Conservation (phyloP, 352 stramenopile species). For the Pythium sukuiense region DNA sequence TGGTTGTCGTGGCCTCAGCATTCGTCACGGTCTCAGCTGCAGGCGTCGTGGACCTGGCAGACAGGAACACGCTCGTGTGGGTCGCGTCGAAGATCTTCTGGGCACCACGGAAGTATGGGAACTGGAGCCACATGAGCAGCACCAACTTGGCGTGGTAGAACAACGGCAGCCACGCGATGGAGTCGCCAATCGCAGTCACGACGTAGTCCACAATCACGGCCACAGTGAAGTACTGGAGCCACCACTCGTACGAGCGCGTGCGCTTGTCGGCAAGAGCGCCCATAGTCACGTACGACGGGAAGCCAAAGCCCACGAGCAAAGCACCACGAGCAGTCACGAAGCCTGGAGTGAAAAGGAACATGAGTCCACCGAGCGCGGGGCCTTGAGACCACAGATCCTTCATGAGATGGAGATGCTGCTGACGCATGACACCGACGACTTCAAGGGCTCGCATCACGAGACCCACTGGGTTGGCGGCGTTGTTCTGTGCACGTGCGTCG, state of each 20-base stretch:
- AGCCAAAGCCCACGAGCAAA: conserved; percentile 73
- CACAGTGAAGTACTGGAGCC: conserved; percentile 82
- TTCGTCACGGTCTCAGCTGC: neutral
- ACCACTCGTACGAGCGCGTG: conserved; percentile 85
- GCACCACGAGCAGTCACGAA: conserved; percentile 82
- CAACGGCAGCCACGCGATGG: conserved; percentile 78
- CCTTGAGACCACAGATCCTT: conserved; percentile 82
- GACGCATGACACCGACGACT: conserved; percentile 61
- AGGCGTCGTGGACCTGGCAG: neutral
- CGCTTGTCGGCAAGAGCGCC: conserved; percentile 73
- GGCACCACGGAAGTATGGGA: conserved; percentile 88
- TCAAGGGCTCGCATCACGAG: conserved; percentile 71
- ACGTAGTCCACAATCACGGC: conserved; percentile 72
- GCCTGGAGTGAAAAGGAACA: conserved; percentile 85
- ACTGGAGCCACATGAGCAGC: conserved; percentile 87
- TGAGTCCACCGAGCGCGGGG: conserved; percentile 67
- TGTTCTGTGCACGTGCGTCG: conserved; percentile 7
- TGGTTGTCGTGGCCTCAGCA: neutral
- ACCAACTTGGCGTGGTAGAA: conserved; percentile 88
- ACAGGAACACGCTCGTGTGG: conserved; percentile 78
- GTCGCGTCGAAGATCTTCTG: conserved; percentile 77
- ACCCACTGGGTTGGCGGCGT: conserved; percentile 38
- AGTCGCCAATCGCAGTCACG: conserved; percentile 48
- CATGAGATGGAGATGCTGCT: conserved; percentile 63
- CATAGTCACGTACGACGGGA: conserved; percentile 82